phyloP scores from a whole-genome alignment of 1,284 basidiomycete genomes.

The Vanrija pseudolonga region DNA sequence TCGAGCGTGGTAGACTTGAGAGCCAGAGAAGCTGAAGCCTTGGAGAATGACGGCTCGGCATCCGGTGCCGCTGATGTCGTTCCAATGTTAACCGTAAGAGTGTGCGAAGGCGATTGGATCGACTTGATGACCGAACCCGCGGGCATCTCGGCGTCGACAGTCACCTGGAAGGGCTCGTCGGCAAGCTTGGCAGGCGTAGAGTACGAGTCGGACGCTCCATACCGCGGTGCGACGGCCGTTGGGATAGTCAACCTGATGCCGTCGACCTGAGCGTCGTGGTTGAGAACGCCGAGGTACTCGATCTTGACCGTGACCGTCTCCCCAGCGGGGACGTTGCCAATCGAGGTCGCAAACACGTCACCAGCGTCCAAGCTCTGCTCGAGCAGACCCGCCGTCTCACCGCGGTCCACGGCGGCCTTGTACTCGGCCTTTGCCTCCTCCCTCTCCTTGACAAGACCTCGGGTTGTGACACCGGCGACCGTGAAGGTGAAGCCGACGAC shows the following conservation, averaged over 20 bases:
- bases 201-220: conserved; percentile 7
- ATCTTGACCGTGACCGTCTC: conserved; percentile 12
- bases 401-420: conserved; percentile 50
- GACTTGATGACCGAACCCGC: conserved; percentile 9
- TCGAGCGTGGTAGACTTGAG: conserved; percentile 2
- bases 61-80: conserved; percentile 10
- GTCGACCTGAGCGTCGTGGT: conserved; percentile 21
- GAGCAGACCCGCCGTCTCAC: conserved; percentile 52
- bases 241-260: conserved; percentile 23
- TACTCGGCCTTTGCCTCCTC: conserved; percentile 52
- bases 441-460: conserved; percentile 57
- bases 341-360: conserved; percentile 8
- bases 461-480: conserved; percentile 50
- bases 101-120: conserved; percentile 18
- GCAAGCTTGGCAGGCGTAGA: background rate
- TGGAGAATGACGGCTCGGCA: background rate
- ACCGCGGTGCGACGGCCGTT: conserved; percentile 15
- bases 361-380: conserved; percentile 20
- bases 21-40: conserved; percentile 5
- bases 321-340: conserved; percentile 15
- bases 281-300: conserved; percentile 18
- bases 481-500: conserved; percentile 56
- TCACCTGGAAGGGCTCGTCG: background rate
- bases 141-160: conserved; percentile 16
- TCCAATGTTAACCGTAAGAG: conserved; percentile 10